Evolutionary conservation across 495 filamentous ascomycete genomes (phyloP), one percentile per base, ranked within the genome.

Genomic region (Parathielavia appendiculata): DNA sequence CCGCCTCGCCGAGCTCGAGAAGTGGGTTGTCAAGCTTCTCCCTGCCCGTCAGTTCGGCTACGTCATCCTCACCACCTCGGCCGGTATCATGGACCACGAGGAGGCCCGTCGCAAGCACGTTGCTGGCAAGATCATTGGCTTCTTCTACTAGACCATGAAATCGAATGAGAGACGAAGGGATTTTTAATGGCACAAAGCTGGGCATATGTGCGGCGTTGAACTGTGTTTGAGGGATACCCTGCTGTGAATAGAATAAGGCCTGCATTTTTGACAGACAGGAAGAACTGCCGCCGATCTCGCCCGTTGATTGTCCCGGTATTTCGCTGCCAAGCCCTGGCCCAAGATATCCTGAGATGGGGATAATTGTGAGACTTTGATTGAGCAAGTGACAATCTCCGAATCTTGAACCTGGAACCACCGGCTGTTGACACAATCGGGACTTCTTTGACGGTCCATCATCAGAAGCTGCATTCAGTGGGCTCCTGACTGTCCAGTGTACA

Each of bases 1-100:
- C 75, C 91, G 91, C 76, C 90, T 98, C 71, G 80, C 81, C 73
- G 95, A 97, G 73, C 84, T 98, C 73, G 93, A 95, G 86, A 96
- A 96, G 80, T 98, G 93, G 93, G 89, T 97, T 71, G 89, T 92
- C 72, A 95, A 96, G 86, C 89, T 98, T 63, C 83, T 97, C 44
- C 93, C 93, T 59, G 90, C 93, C 58, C 93, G 93, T 96, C 93
- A 98, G 79, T 97, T 98, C 84, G 93, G 93, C 68, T 97, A 87
- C 82, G 90, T 98, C 73, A 91, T 98, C 78, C 86, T 97, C 71
- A 98, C 93, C 72, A 98, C 93, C 77, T 95, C 90, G 55, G 90
- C 93, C 57, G 95, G 93, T 73, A 97, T 98, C 75, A 97, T 98
- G 92, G 93, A 98, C 81, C 93, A 98, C 78, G 93, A 97, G 82